A percentile compares a stretch with the other conserved stretches of the same genome.
These are phyloP conservation scores for Ambrosia artemisiifolia DNA, from an alignment of 129 eudicot species.

Conservation along the genomic window DNA sequence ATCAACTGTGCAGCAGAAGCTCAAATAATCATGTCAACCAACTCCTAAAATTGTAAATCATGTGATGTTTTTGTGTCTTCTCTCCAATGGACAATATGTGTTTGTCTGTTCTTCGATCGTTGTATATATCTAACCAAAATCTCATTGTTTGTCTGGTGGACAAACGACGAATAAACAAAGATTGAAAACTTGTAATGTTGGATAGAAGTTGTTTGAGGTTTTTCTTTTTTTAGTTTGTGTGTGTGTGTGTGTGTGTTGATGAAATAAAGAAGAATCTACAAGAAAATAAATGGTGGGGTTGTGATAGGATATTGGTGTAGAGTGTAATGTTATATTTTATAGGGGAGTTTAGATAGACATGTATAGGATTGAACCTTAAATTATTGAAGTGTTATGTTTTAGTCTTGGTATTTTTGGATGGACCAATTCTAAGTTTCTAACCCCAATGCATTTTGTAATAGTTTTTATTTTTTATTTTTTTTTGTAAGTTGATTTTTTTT, in stretches of 20 bases:
- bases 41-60: constrained; percentile 1
- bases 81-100: constrained; percentile 24
- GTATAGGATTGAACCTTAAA: background rate
- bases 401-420: background rate
- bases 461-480: no score
- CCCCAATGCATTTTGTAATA: background rate
- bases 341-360: constrained; percentile 2
- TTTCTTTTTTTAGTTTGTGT: background rate
- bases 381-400: background rate
- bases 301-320: background rate
- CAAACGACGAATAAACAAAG: background rate
- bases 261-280: constrained; percentile 13
- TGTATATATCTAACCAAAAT: constrained; percentile 24
- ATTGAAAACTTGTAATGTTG: background rate
- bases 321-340: constrained; percentile 22
- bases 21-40: constrained; percentile 7
- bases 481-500: no score
- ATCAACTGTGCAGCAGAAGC: constrained; percentile 4
- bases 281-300: constrained; percentile 20
- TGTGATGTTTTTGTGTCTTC: constrained; percentile 9
- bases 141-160: constrained; percentile 35
- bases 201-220: background rate
- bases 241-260: constrained; percentile 24
- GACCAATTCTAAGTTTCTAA: background rate
- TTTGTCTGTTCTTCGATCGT: constrained; percentile 22